Base-by-base conservation (phyloP, 192 early-diverging fungal species). In the Phycomyces blakesleeanus region DNA sequence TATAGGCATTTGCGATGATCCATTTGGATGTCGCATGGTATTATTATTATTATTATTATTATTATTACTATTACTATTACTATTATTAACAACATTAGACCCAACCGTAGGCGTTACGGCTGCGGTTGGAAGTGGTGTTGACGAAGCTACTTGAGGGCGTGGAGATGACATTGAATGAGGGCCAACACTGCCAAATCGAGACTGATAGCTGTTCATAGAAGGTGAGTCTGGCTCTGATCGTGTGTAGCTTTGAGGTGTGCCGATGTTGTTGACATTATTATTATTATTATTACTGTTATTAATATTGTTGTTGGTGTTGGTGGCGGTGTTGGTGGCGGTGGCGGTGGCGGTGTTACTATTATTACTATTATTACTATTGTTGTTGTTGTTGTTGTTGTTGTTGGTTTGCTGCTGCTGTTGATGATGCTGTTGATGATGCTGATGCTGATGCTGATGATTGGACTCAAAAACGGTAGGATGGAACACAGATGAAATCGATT, bases 401-500 rank as follows among this genome's bases (percentile, higher is more conserved):
- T 7, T 61, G 66, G 10, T 59, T 20, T 41, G 66, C 51, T 51
- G 55, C 18, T 67, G 58, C n/a, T 59, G 66, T 14, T 58, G 42
- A 37, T 42, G 49, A 6, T 51, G 40, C 12, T 38, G 49, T 67
- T 59, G 57, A 5, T 52, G 44, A 21, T 56, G 52, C n/a, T 56
- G 55, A 20, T 40, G 55, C 1, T 66, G 64, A 0, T 57, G 56
- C 16, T 59, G 57, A n/a, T 27, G 44, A 40, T 6, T 59, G 57
- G 57, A 34, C 9, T 66, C 63, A 59, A 69, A 70, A 10, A 67
- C 63, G 3, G 68, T 42, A 34, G 73, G 73, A 62, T 67, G 64
- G 64, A 75, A 75, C 0, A 70, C 59, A 0, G 68, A 71, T 3
- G 69, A 71, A 21, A 76, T 62, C 7, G 60, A 64, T 39, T 71